These are phyloP conservation scores for Nicotiana tabacum DNA, from an alignment of 257 asterid species.

Conservation along the genomic window DNA sequence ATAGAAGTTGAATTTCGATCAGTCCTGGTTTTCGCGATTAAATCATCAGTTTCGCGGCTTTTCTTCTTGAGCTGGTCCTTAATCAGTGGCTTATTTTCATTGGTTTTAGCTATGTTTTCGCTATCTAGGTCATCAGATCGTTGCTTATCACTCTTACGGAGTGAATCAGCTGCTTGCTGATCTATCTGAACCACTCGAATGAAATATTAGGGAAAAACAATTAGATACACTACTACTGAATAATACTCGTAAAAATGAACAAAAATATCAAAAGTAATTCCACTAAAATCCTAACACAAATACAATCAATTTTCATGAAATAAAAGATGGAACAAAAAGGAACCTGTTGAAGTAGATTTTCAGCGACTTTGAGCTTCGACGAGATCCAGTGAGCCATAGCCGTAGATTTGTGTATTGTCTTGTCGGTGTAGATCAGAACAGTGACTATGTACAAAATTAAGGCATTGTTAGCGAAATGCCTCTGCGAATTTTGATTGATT, in stretches of 20 bases:
- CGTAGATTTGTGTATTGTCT: neutral
- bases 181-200: slow-evolving; percentile 62
- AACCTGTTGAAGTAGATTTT: slow-evolving; percentile 88
- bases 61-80: slow-evolving; percentile 88
- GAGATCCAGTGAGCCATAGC: slow-evolving; percentile 97
- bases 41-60: slow-evolving; percentile 25
- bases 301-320: neutral
- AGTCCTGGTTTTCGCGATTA: slow-evolving; percentile 8
- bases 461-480: slow-evolving; percentile 21
- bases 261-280: neutral
- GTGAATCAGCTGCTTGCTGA: slow-evolving; percentile 96
- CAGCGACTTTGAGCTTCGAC: slow-evolving; percentile 96
- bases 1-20: slow-evolving; percentile 28
- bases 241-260: neutral
- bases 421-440: slow-evolving; percentile 7
- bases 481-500: neutral
- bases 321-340: neutral
- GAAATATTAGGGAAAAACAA: slow-evolving; percentile 9
- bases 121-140: slow-evolving; percentile 45
- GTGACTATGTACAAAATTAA: neutral
- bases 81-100: slow-evolving; percentile 49
- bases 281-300: neutral
- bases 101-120: slow-evolving; percentile 29
- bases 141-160: slow-evolving; percentile 60
- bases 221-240: neutral